phyloP scores from a whole-genome alignment of 169 alveolate genomes.

The Cryptosporidium viatorum region DNA sequence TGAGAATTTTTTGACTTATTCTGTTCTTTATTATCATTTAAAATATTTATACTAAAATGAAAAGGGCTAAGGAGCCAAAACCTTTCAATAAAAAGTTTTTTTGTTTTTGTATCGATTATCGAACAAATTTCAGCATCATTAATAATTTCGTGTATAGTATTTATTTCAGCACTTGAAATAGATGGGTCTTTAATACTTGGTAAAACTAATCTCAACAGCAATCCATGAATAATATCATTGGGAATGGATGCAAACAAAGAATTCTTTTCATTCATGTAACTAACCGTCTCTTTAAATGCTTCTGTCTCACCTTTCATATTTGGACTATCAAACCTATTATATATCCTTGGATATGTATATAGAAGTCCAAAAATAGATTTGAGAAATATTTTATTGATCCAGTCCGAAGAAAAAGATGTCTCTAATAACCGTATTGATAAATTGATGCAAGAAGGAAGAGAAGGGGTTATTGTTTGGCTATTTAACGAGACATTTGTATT shows the following conservation, averaged over 20 bases:
- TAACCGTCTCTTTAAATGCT: background rate
- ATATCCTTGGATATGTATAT: constrained; percentile 47
- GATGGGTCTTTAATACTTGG: constrained; percentile 60
- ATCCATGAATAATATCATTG: constrained; percentile 49
- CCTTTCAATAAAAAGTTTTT: constrained; percentile 43
- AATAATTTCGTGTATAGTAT: constrained; percentile 50
- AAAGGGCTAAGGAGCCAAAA: constrained; percentile 50
- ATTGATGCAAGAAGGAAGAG: constrained; percentile 58
- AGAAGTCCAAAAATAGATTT: constrained; percentile 56
- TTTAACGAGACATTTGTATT: background rate
- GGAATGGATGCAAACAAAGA: constrained; percentile 59
- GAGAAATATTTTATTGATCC: constrained; percentile 58
- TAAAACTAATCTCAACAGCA: constrained; percentile 43
- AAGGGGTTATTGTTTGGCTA: constrained; percentile 25
- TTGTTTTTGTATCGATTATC: constrained; percentile 29
- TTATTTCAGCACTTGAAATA: constrained; percentile 48
- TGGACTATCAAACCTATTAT: background rate
- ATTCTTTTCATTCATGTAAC: background rate
- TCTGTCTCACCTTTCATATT: background rate
- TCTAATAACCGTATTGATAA: constrained; percentile 62
- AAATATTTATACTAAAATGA: constrained; percentile 17
- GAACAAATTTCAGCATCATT: constrained; percentile 12
- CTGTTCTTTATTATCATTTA: background rate
- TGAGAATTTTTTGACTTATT: background rate
- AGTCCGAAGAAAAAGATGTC: constrained; percentile 40